Evolutionary conservation across 2,329 filamentous ascomycete genomes (phyloP).

Genomic region (Diaporthe caulivora): DNA sequence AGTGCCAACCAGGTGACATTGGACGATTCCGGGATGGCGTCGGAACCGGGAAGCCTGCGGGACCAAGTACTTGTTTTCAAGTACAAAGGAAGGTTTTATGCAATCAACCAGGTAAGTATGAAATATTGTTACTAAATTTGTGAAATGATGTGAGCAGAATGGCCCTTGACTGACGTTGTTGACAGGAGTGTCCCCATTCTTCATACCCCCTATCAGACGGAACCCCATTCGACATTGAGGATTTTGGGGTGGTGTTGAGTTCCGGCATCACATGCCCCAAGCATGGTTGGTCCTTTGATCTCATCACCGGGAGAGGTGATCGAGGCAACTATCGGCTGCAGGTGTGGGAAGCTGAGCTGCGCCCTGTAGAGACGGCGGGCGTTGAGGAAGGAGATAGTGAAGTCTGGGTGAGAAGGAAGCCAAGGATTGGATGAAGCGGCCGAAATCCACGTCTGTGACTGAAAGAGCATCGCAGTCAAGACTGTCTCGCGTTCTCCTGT

Average conservation of each 20-base stretch:
- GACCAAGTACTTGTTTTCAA: conserved; percentile 39
- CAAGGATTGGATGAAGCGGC: conserved; percentile 32
- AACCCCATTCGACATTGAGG: conserved; percentile 38
- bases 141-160: neutral
- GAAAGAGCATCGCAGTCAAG: neutral
- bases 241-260: conserved; percentile 39
- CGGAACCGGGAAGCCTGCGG: conserved; percentile 30
- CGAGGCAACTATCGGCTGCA: conserved; percentile 38
- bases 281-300: conserved; percentile 39
- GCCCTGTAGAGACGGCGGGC: neutral
- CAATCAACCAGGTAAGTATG: conserved; percentile 34
- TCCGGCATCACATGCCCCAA: conserved; percentile 38
- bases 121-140: too few species aligned
- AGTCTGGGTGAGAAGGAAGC: conserved; percentile 40
- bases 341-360: conserved; percentile 39
- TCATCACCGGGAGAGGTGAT: conserved; percentile 34
- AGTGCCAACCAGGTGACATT: conserved; percentile 30
- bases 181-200: conserved; percentile 38
- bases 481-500: neutral
- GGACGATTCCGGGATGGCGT: conserved; percentile 10
- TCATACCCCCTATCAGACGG: conserved; percentile 39
- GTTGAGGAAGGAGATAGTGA: neutral
- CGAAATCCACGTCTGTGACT: neutral
- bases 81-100: conserved; percentile 38
- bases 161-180: neutral